Evolutionary conservation across 768 basidiomycete genomes (phyloP), one percentile per base, ranked within the genome.

Genomic region (Termitomyces sp.): DNA sequence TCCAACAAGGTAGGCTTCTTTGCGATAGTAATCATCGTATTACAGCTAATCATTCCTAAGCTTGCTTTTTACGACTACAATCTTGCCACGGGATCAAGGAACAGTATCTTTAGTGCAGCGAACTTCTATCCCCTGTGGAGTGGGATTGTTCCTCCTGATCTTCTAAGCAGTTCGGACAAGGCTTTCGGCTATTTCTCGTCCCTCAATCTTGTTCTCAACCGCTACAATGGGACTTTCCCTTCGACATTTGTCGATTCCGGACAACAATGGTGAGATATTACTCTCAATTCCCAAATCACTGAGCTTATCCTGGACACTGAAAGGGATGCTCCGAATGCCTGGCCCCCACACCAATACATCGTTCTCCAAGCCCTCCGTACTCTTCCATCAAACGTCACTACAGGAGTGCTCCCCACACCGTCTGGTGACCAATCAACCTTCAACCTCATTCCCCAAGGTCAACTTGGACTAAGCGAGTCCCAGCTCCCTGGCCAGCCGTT

Each of bases 11-110:
- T 78, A 36, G 10, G 66, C 50, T 54, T 31, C 36, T 13, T 23
- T 12, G 33, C 7, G 7, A 16, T 45, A 3, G 22, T 33, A 29
- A 15, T 10, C 5, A 45, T 29, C 44, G 13, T 29, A 38, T 25
- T 53, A 20, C 47, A 39, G 3, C 33, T 35, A 23, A 20, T n/a
- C 25, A 32, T 6, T 32, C 12, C 40, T 20, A 12, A 78, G 74
- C 75, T 92, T n/a, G 88, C 88, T 0, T 96, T 95, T 71, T 95
- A 95, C 63, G 94, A 96, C 69, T 97, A 89, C 71, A 91, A 93
- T 67, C 68, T 87, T 38, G 86, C 82, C 7, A 78, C 85, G 2
- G 84, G 86, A 47, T 64, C 80, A 13, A 83, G 88, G 50, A 86
- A 83, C 63, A 69, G 61, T 45, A 64, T 91, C 29, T 94, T 87